These are phyloP conservation scores for Chlorella sp. DNA, from an alignment of 139 green algal species.

Conservation along the genomic window DNA sequence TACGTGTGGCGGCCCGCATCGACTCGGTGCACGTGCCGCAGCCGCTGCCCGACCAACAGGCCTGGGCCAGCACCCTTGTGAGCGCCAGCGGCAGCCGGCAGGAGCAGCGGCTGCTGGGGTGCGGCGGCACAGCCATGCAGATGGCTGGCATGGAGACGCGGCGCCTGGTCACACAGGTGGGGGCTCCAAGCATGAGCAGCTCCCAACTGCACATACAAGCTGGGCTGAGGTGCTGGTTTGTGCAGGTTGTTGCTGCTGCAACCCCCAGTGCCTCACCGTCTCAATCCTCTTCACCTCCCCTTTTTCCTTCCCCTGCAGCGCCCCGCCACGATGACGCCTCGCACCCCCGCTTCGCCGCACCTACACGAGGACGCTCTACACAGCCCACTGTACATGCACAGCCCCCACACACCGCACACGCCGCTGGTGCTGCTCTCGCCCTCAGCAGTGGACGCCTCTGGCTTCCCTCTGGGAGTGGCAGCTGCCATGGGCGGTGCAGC, in stretches of 20 bases:
- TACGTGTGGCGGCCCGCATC: slow-evolving; percentile 36
- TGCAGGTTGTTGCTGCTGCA: background rate
- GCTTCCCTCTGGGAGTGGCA: background rate
- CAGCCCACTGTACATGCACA: slow-evolving; percentile 10
- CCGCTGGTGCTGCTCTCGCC: slow-evolving; percentile 16
- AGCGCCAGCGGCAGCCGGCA: slow-evolving; percentile 2
- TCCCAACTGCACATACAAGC: too few relatives aligned
- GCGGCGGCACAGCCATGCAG: background rate
- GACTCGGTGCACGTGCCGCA: background rate
- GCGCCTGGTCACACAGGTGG: slow-evolving; percentile 39
- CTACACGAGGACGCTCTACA: background rate
- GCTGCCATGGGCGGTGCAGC: background rate
- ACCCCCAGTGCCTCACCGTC: background rate
- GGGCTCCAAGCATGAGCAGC: background rate
- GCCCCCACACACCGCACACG: slow-evolving; percentile 3
- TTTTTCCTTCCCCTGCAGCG: background rate
- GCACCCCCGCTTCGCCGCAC: slow-evolving; percentile 6
- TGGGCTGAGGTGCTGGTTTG: background rate
- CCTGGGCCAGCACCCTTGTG: slow-evolving; percentile 26
- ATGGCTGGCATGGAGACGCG: slow-evolving; percentile 35
- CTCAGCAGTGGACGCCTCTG: background rate
- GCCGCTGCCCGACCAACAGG: background rate
- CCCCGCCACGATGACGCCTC: slow-evolving; percentile 29
- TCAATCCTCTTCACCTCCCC: background rate
- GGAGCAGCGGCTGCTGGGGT: slow-evolving; percentile 22